phyloP scores from a whole-genome alignment of 768 basidiomycete genomes.

The Boletus barrowsii region DNA sequence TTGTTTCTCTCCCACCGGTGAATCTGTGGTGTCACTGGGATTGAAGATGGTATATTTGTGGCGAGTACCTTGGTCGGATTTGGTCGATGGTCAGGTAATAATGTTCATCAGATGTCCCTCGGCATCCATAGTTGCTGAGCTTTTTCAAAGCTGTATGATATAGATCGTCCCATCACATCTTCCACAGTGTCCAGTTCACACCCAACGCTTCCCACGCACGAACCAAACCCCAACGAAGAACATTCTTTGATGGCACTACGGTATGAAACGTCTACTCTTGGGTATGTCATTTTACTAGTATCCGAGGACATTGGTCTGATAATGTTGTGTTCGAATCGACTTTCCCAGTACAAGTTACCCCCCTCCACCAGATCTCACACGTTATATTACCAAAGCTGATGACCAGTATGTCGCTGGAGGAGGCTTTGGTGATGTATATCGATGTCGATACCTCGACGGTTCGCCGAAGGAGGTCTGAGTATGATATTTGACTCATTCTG shows the following conservation, averaged over 20 bases:
- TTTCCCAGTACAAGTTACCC: too few species aligned
- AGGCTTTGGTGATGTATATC: not conserved
- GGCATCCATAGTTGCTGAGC: not conserved
- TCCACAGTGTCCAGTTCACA: too few species aligned
- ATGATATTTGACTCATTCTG: not conserved
- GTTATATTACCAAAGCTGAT: not conserved
- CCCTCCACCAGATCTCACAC: not conserved
- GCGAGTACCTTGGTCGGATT: not conserved
- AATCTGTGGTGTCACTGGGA: not conserved
- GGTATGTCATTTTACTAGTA: too few species aligned
- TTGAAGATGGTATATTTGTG: not conserved
- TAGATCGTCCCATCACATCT: too few species aligned
- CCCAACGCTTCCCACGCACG: too few species aligned
- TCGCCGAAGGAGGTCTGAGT: not conserved
- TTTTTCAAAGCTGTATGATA: too few species aligned
- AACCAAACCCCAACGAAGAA: too few species aligned
- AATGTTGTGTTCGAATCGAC: too few species aligned
- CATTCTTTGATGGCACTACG: too few species aligned
- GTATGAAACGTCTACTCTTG: too few species aligned
- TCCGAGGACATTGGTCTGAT: too few species aligned
- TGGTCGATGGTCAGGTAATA: not conserved
- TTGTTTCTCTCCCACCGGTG: slow-evolving; percentile 5
- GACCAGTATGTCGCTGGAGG: not conserved
- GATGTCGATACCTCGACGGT: not conserved
- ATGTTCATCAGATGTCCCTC: not conserved